These are phyloP conservation scores for Cladosporium colombiae DNA, from an alignment of 2,329 filamentous ascomycete genomes.

Conservation along the genomic window DNA sequence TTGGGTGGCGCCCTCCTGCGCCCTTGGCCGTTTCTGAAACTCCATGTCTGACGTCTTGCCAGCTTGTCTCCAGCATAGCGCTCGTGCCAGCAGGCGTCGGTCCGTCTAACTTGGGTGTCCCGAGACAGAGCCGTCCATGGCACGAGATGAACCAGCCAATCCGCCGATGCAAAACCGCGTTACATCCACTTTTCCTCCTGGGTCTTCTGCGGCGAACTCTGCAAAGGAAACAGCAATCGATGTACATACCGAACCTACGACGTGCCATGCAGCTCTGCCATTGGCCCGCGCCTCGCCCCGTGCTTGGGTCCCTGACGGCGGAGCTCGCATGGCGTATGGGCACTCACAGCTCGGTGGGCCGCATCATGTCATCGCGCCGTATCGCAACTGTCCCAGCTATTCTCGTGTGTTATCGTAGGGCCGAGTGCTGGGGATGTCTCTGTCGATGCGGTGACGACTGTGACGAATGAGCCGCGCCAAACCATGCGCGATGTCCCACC, in stretches of 20 bases:
- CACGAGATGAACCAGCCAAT: constrained; percentile 9
- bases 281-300: constrained; percentile 2
- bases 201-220: constrained; percentile 19
- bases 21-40: background rate
- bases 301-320: constrained; percentile 3
- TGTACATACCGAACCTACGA: constrained; percentile 6
- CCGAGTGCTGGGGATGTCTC: background rate
- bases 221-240: constrained; percentile 11
- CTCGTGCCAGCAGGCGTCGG: constrained; percentile 1
- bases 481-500: constrained; percentile 11
- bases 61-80: no score
- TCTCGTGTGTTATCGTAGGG: constrained; percentile 20
- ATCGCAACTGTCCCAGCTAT: constrained; percentile 6
- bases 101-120: constrained; percentile 4
- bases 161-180: constrained; percentile 1
- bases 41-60: background rate
- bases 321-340: background rate
- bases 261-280: background rate
- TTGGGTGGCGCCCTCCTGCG: background rate
- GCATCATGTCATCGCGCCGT: constrained; percentile 19
- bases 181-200: constrained; percentile 18
- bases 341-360: background rate
- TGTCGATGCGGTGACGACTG: constrained; percentile 16
- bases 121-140: constrained; percentile 14
- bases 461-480: constrained; percentile 8